Percentiles rank a stretch among this genome's conserved stretches.
phyloP scores from a whole-genome alignment of 805 yeast species.

The Priceomyces carsonii region DNA sequence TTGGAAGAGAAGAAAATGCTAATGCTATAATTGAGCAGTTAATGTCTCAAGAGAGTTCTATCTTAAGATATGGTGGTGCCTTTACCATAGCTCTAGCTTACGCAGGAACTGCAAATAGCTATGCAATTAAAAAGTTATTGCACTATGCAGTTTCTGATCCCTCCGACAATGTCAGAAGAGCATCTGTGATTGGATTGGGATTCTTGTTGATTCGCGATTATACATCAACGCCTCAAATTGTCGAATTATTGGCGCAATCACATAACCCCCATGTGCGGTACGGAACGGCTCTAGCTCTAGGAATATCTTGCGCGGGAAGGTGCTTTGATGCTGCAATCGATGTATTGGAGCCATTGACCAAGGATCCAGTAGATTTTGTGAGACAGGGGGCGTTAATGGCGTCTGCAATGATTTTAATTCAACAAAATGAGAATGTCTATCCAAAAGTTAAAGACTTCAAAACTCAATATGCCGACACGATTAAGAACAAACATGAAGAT shows the following conservation, averaged over 20 bases:
- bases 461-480: conserved; percentile 71
- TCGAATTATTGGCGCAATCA: conserved; percentile 86
- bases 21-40: conserved; percentile 66
- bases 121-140: conserved; percentile 79
- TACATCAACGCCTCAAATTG: conserved; percentile 92
- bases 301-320: conserved; percentile 96
- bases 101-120: conserved; percentile 92
- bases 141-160: conserved; percentile 97
- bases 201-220: conserved; percentile 88
- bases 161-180: conserved; percentile 94
- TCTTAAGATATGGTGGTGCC: conserved; percentile 94
- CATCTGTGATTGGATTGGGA: conserved; percentile 89
- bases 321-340: conserved; percentile 86
- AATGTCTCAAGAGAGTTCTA: conserved; percentile 73
- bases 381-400: conserved; percentile 98
- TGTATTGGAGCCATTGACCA: conserved; percentile 86
- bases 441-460: conserved; percentile 80
- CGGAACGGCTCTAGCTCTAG: conserved; percentile 96
- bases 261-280: conserved; percentile 98
- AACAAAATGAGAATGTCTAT: conserved; percentile 77
- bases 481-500: conserved; percentile 88
- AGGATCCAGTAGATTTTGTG: conserved; percentile 94
- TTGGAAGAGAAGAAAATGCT: conserved; percentile 82
- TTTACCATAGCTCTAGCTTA: conserved; percentile 93
- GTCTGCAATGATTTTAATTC: conserved; percentile 83